phyloP scores from a whole-genome alignment of 2,329 filamentous ascomycete species.

The Gliomastix tumulicola region DNA sequence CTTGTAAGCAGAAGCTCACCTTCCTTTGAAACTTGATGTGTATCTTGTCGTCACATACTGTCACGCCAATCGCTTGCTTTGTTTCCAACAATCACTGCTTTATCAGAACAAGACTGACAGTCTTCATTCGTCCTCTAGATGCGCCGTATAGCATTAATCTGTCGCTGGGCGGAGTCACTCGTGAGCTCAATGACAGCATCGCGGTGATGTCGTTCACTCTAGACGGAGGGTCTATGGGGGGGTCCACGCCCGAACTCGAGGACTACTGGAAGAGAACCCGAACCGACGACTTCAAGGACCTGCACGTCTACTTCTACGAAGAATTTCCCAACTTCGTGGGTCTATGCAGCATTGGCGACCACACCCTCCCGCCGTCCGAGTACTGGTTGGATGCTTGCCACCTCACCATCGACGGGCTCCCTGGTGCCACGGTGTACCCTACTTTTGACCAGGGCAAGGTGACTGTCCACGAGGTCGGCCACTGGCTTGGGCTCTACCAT shows the following conservation, averaged over 20 bases:
- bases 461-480: constrained; percentile 29
- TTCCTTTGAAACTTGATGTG: too few species aligned
- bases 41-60: too few species aligned
- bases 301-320: constrained; percentile 33
- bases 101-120: background rate
- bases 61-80: background rate
- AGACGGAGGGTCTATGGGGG: background rate
- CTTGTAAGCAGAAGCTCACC: background rate
- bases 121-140: background rate
- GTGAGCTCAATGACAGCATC: background rate
- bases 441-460: constrained; percentile 13
- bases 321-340: constrained; percentile 19
- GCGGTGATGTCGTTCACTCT: background rate
- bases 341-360: constrained; percentile 33
- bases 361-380: constrained; percentile 11
- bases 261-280: constrained; percentile 14
- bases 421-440: constrained; percentile 12
- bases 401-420: constrained; percentile 8
- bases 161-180: background rate
- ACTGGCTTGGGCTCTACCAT: constrained; percentile 36
- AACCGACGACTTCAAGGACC: constrained; percentile 24
- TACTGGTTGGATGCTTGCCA: constrained; percentile 11
- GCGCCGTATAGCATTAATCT: background rate
- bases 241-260: background rate
- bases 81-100: too few species aligned